Base-by-base conservation (phyloP, 306 rosid species). In the Comarum palustre region DNA sequence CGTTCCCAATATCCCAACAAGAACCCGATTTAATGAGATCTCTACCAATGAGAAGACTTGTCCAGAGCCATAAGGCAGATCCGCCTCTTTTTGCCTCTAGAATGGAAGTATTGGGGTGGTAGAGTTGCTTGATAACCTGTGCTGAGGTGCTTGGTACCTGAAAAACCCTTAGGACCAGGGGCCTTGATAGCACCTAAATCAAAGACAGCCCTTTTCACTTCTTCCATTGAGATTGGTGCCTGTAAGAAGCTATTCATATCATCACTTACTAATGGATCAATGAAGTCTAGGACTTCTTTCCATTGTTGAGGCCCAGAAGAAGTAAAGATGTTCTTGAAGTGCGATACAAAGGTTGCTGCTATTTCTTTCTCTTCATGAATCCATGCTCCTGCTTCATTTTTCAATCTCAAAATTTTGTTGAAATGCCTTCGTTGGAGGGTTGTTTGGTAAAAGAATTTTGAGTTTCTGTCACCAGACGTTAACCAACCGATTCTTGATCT, bases 161-260 rank as follows among this genome's bases (percentile, higher is more conserved):
- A 8, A n/a, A 20, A 65, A 0, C 19, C 34, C 4, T 65, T 13
- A 0, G 3, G 51, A 1, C 51, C 20, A 0, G 2, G 20, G 2
- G 12, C 36, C 2, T 39, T 65, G 0, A 39, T 0, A 0, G 4
- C 34, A 0, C 51, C 3, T 0, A 22, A 2, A 1, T 41, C 6
- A 10, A n/a, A 41, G 22, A 2, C 34, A 0, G 5, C 69, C 3
- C 1, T 0, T 3, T 41, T 63, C 0, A 41, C 20, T 11, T 64
- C 51, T 0, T 39, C 16, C 4, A 48, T 16, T 0, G 55, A 16
- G 6, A 48, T 48, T 5, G 48, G 16, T 0, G 4, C 16, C 1
- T 13, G 15, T 0, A 12, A 13, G 16, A 16, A 11, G 4, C 0
- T 3, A 43, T 43, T 43, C 52, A 15, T 15, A 0, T 43, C 52